Evolutionary conservation across 768 basidiomycete species (phyloP).

Genomic region (Termitomyces sp.): DNA sequence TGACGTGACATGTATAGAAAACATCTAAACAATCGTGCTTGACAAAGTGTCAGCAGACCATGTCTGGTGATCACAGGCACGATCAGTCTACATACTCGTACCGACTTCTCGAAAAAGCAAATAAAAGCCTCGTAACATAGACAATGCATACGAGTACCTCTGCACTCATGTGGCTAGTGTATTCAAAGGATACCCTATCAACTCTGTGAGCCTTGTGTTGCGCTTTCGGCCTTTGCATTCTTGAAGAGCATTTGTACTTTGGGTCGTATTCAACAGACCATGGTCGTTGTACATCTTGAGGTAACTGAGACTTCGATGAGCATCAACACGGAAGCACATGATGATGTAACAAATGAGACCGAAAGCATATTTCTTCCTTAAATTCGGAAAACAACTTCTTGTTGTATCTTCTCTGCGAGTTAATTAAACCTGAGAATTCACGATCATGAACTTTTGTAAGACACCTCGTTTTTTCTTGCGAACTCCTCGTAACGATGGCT

Average conservation of each 20-base stretch:
- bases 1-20: background rate
- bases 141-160: background rate
- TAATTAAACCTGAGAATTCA: background rate
- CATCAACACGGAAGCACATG: background rate
- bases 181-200: background rate
- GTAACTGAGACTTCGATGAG: constrained; percentile 37
- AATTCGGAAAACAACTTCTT: constrained; percentile 75
- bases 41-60: background rate
- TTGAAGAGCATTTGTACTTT: constrained; percentile 47
- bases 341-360: constrained; percentile 28
- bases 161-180: background rate
- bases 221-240: constrained; percentile 66
- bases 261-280: constrained; percentile 43
- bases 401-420: constrained; percentile 61
- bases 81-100: background rate
- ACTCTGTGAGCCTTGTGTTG: constrained; percentile 35
- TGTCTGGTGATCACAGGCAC: background rate
- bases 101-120: background rate
- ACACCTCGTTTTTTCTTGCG: constrained; percentile 65
- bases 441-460: background rate
- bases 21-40: background rate
- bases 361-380: constrained; percentile 69
- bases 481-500: constrained; percentile 78
- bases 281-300: constrained; percentile 52
- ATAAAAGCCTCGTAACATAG: background rate